Conservation (phyloP, 441 rosid species). For the Eruca vesicaria region DNA sequence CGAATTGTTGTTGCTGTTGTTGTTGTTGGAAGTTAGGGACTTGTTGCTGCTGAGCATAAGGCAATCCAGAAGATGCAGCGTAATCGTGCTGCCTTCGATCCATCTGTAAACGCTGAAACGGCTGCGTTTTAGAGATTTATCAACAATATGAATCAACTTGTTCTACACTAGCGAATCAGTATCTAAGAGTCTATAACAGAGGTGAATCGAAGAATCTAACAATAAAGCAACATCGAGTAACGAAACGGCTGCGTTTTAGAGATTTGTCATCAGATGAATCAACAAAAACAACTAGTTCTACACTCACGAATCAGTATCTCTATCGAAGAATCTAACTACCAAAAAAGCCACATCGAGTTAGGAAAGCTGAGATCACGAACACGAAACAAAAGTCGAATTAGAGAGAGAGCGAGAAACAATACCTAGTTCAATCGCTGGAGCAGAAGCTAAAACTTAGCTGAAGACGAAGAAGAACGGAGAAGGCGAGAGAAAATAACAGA, state of each 20-base stretch:
- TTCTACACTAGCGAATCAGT: constrained; percentile 6
- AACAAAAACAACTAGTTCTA: not conserved
- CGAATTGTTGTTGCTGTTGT: constrained; percentile 71
- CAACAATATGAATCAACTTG: not conserved
- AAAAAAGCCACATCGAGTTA: constrained; percentile 5
- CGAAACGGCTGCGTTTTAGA: not conserved
- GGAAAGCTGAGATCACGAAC: constrained; percentile 7
- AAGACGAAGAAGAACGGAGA: constrained; percentile 15
- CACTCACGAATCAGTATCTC: constrained; percentile 9
- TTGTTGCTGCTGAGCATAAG: constrained; percentile 76
- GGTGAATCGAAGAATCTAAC: not conserved
- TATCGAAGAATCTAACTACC: not conserved
- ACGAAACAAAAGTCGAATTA: not conserved
- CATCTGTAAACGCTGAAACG: constrained; percentile 39
- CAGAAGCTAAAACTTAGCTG: constrained; percentile 15
- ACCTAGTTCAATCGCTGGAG: not conserved
- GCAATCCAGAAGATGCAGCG: constrained; percentile 77
- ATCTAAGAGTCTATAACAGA: not conserved
- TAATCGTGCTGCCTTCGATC: constrained; percentile 74
- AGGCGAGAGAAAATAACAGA: not conserved
- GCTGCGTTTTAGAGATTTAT: not conserved
- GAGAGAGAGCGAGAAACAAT: not conserved
- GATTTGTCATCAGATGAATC: not conserved
- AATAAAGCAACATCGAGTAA: constrained; percentile 2
- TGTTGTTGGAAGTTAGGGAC: constrained; percentile 63